Evolutionary conservation across 768 basidiomycete genomes (phyloP), one percentile per base, ranked within the genome.

Genomic region (Leccinum aurantiacum): DNA sequence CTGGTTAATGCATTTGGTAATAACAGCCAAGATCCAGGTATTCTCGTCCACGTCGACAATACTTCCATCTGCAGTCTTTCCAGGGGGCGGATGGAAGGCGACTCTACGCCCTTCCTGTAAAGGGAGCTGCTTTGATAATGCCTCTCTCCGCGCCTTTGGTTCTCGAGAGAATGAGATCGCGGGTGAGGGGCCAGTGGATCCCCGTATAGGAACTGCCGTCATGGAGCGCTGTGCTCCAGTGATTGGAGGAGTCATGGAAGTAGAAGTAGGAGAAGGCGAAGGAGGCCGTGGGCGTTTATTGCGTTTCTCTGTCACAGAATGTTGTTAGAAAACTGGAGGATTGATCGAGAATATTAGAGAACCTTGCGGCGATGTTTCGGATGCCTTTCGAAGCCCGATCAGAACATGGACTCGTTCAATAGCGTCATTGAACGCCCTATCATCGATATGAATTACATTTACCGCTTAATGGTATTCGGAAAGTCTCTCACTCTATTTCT

Each of bases 1-100:
- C 51, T 82, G 82, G 56, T 84, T 85, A 47, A 91, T 81, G 68
- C 84, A 89, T 63, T 79, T 85, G 9, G 82, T 87, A 41, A 92
- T 83, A 7, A 89, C 82, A 6, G 91, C 92, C 62, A 93, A 74
- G 56, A 94, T 94, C 91, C 91, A 94, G 5, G 79, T 76, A 46
- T 71, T 84, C 63, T 75, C 80, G 15, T 80, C 80, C 3, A 67
- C 74, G 38, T 80, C 84, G 35, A 81, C 81, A 63, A 78, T 77
- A 49, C 87, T 86, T 14, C 82, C 77, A 49, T 73, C 67, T 4
- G 73, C 71, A 41, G 77, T 77, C 69, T 88, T 87, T 46, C 80
- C 84, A 5, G 80, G 73, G 35, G 86, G 84, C 5, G 86, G 87
- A 71, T 88, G 89, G 67, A 92, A 93, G 1, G 89, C 92, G 11